These are phyloP conservation scores for Wallacemonas rigidus DNA, from an alignment of 208 protist genomes.

Conservation along the genomic window DNA sequence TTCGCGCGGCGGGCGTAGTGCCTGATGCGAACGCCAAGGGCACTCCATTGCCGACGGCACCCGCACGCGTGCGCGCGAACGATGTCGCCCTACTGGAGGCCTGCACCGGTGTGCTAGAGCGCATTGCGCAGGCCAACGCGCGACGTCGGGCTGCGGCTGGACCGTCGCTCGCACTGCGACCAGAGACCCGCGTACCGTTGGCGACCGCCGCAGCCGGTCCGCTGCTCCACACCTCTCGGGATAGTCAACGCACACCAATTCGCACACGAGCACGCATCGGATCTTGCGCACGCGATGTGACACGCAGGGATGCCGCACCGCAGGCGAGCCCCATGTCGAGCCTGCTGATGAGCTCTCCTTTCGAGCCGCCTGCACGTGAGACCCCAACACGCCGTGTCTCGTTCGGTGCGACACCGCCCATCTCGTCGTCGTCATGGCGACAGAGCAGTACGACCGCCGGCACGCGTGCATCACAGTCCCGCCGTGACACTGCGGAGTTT, in stretches of 20 bases:
- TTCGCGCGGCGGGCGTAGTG: conserved; percentile 2
- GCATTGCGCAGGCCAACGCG: conserved; percentile 5
- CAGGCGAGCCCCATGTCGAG: neutral
- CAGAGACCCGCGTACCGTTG: neutral
- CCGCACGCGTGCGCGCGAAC: neutral
- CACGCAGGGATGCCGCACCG: neutral
- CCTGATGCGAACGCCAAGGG: neutral
- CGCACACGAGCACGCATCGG: neutral
- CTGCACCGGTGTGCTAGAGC: conserved; percentile 8
- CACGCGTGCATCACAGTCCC: neutral
- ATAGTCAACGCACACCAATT: conserved; percentile 11
- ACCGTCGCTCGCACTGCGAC: neutral
- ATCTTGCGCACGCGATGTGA: neutral
- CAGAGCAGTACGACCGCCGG: neutral
- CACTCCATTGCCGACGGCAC: neutral
- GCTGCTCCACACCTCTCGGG: neutral
- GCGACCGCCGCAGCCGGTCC: neutral
- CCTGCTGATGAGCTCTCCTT: conserved; percentile 12
- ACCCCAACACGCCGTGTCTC: conserved; percentile 15
- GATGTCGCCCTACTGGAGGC: conserved; percentile 13
- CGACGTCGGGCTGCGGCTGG: neutral
- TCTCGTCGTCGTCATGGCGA: neutral
- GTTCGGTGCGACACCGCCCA: conserved; percentile 10
- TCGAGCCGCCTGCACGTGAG: neutral
- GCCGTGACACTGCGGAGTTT: neutral